These are phyloP conservation scores for Phlebiopsis flavidoalba DNA, from an alignment of 768 basidiomycete genomes.

Conservation along the genomic window DNA sequence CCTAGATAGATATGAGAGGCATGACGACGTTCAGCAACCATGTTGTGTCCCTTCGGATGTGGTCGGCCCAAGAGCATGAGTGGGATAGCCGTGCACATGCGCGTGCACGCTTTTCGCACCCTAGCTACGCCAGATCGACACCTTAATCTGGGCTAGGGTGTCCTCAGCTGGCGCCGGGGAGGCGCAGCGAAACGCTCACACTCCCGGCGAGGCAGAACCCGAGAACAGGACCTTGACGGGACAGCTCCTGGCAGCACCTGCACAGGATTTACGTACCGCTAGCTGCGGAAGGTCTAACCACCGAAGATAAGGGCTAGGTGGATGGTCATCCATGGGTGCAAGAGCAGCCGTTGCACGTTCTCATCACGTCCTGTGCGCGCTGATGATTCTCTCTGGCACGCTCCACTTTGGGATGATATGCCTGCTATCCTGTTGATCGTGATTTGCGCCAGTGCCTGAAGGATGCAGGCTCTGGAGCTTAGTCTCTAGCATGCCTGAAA, in stretches of 20 bases:
- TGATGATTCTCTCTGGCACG: slow-evolving; percentile 2
- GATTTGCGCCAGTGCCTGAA: slow-evolving; percentile 11
- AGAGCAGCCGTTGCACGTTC: slow-evolving; percentile 6
- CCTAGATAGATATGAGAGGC: slow-evolving; percentile 2
- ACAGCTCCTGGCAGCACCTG: slow-evolving; percentile 3
- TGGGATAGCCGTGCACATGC: slow-evolving; percentile 2
- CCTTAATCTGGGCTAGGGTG: background rate
- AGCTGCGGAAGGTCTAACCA: slow-evolving; percentile 1
- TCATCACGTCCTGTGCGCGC: slow-evolving; percentile 9
- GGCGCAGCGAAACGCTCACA: background rate
- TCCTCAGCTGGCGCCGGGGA: slow-evolving; percentile 2
- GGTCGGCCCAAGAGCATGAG: background rate
- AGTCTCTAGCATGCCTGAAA: slow-evolving; percentile 9
- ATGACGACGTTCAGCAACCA: background rate
- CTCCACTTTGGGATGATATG: too few relatives aligned
- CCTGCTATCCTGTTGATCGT: too few relatives aligned
- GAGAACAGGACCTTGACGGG: slow-evolving; percentile 4
- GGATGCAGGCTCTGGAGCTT: background rate
- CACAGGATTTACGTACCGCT: slow-evolving; percentile 13
- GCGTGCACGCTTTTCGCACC: background rate
- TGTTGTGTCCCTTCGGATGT: background rate
- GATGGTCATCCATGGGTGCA: slow-evolving; percentile 8
- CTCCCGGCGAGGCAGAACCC: too few relatives aligned
- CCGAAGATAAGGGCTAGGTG: slow-evolving; percentile 14
- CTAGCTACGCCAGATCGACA: background rate